Base-by-base conservation (phyloP, 768 basidiomycete genomes). In the Clitopilus passeckerianus region DNA sequence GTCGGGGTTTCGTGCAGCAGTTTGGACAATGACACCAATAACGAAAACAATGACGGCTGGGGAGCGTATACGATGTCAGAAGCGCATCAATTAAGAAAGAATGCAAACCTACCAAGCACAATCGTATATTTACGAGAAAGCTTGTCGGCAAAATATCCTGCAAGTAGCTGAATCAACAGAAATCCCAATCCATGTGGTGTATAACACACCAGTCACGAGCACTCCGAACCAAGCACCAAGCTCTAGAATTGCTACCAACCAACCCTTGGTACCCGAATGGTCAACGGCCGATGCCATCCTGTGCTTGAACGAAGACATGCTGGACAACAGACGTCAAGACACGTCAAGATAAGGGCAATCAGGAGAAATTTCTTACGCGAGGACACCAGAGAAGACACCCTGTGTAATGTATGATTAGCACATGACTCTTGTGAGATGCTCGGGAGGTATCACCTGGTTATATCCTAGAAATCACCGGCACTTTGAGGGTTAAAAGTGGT, bases 191-290 rank as follows among this genome's bases (percentile, higher is more conserved):
- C n/a, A 23, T 24, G 35, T 22, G 52, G 15, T 43, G 5, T 24
- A 9, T 15, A 6, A 33, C 20, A 33, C 14, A 71, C 89, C 90
- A 52, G 88, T 89, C 57, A 80, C 72, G 18, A 93, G 79, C 10
- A 89, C 86, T 61, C 90, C 90, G 60, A 86, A 75, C 86, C 90
- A 90, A 22, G 90, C 90, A 59, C 86, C 86, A 14, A 89, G 77
- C 71, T 89, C 87, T 34, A 91, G 79, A 65, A 91, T 88, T 20
- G 88, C 75, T 14, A 89, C 89, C 2, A 92, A 74, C 83, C 89
- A 87, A 9, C 88, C 90, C 71, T 87, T 84, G 22, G 77, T 82
- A 8, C 72, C 76, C 6, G 82, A 22, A 61, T 87, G 65, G 35
- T 68, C 58, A 44, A 86, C 84, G 0, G 81, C 85, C 22, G 77